Base-by-base conservation (phyloP, 148 eudicot genomes). In the Pouteria glomerata region DNA sequence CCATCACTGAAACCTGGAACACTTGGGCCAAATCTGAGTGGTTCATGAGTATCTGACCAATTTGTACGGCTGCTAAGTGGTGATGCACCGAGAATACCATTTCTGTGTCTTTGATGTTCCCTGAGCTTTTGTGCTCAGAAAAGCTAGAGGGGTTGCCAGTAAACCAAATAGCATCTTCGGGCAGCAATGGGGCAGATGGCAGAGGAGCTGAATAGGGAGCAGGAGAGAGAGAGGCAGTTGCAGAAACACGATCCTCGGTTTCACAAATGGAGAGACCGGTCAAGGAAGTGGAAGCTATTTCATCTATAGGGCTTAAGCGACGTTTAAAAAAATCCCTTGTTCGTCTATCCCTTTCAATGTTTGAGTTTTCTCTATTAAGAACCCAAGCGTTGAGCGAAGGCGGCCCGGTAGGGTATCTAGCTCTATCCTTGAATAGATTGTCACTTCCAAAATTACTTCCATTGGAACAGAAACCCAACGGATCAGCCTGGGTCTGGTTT, bases 341-440 rank as follows among this genome's bases (percentile, higher is more conserved):
- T 39, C 52, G 75, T 65, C 74, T 84, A 69, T 85, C 86, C 69
- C 66, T 76, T 57, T 77, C 89, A 57, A 12, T 35, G 21, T 77
- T 56, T 42, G 64, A 37, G 31, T 64, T 79, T 68, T 84, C 93
- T 75, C 79, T 82, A 39, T 86, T 76, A 31, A 84, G 69, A 63
- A 94, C 96, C 97, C 99, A 94, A 42, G 89, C 84, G 70, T 85
- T 91, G 44, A 95, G 97, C 4, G 99, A 95, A 18, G 99, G 99
- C 14, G 89, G 99, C 26, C 96, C 88, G 14, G 85, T 81, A 64
- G 88, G 81, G 51, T 55, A 78, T 16, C 69, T 33, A 12, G 71
- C 8, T 4, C 80, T 56, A 18, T 67, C 74, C 61, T 80, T 85
- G 12, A 27, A 29, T 18, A 18, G 69, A 55, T 50, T 76, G 78